Conservation (phyloP, 768 basidiomycete genomes). For the Baorangia bicolor region DNA sequence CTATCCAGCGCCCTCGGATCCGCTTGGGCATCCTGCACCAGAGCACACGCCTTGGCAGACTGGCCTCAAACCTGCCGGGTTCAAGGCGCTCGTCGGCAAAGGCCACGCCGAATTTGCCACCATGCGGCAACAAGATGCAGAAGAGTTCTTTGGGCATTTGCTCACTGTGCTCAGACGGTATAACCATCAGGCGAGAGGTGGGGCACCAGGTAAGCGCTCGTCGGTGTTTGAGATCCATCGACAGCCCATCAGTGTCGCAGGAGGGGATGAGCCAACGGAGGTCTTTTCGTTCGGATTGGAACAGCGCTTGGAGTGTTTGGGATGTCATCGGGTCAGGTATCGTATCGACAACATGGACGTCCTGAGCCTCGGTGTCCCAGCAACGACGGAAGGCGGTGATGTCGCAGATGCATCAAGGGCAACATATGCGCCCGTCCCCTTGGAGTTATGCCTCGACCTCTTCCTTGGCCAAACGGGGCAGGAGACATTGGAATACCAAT, state of each 20-base stretch:
- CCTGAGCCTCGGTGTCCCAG: slow-evolving; percentile 79
- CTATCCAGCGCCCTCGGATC: slow-evolving; percentile 28
- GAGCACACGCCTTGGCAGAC: slow-evolving; percentile 50
- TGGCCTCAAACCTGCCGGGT: slow-evolving; percentile 77
- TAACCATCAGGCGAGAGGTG: slow-evolving; percentile 44
- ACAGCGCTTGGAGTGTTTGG: slow-evolving; percentile 79
- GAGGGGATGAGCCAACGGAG: slow-evolving; percentile 60
- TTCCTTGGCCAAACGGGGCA: slow-evolving; percentile 43
- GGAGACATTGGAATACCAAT: slow-evolving; percentile 78
- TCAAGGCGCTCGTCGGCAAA: slow-evolving; percentile 89
- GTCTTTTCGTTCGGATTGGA: slow-evolving; percentile 82
- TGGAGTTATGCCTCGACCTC: slow-evolving; percentile 61
- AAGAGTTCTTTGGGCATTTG: slow-evolving; percentile 89
- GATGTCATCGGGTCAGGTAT: slow-evolving; percentile 82
- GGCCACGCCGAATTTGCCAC: slow-evolving; percentile 94
- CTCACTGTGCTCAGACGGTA: slow-evolving; percentile 71
- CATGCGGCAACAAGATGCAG: slow-evolving; percentile 96
- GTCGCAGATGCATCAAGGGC: slow-evolving; percentile 39
- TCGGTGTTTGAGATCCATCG: not conserved
- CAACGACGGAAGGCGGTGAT: slow-evolving; percentile 34
- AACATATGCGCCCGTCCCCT: slow-evolving; percentile 58
- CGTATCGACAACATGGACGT: slow-evolving; percentile 72
- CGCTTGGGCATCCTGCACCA: slow-evolving; percentile 31
- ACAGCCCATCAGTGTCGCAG: not conserved
- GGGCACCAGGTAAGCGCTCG: slow-evolving; percentile 33